Conservation (phyloP, 2,329 filamentous ascomycete species). For the Orbilia ellipsospora region DNA sequence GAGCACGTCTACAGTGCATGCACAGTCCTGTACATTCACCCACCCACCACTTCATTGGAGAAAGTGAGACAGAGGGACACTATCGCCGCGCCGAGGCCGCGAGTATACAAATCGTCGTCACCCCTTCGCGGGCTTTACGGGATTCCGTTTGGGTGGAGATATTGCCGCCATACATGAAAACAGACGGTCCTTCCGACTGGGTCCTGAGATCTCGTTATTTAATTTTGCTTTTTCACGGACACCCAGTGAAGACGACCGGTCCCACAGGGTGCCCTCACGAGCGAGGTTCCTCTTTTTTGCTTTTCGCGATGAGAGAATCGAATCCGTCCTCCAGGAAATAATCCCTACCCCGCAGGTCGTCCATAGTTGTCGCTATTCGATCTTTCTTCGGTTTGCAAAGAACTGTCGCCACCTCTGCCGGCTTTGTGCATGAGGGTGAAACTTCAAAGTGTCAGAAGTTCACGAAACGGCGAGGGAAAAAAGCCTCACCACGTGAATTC, state of each 20-base stretch:
- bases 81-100: background rate
- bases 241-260: too few species aligned
- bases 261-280: too few species aligned
- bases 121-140: background rate
- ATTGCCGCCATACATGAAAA: background rate
- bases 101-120: background rate
- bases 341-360: background rate
- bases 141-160: conserved; percentile 1
- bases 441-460: conserved; percentile 1
- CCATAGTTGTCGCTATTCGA: background rate
- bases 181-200: background rate
- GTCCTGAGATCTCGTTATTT: background rate
- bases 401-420: conserved; percentile 9
- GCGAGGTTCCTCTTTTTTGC: too few species aligned
- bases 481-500: conserved; percentile 22
- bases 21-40: too few species aligned
- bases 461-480: conserved; percentile 11
- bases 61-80: background rate
- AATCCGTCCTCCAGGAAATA: background rate
- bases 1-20: too few species aligned
- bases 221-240: background rate
- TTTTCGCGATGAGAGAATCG: too few species aligned
- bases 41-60: background rate
- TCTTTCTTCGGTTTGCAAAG: background rate
- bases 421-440: conserved; percentile 12